Percentiles rank a stretch among this genome's conserved stretches.
Conservation (phyloP, 345 rosid genomes). For the Eucalyptus erythrocorys region DNA sequence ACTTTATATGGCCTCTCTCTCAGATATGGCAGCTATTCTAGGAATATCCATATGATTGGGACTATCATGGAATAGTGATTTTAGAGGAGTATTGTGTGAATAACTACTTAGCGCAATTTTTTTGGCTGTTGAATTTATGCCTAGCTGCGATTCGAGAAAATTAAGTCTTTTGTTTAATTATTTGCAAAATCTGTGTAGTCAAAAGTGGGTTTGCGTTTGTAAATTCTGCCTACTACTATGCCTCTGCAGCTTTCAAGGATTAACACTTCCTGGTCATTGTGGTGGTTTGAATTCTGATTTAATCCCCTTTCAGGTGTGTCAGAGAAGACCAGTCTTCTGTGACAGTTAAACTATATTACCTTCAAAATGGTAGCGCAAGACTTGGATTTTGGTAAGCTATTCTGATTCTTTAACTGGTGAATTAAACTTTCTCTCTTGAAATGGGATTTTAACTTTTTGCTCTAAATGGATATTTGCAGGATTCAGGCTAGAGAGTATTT, state of each 20-base stretch:
- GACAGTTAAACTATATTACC: conserved; percentile 71
- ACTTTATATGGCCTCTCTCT: background rate
- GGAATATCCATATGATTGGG: background rate
- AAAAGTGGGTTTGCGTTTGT: background rate
- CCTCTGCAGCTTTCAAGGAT: background rate
- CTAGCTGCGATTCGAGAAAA: background rate
- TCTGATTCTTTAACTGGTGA: background rate
- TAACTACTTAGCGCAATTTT: background rate
- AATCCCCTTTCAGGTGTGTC: conserved; percentile 54
- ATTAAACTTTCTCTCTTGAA: background rate
- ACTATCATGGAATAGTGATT: background rate
- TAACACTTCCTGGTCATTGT: background rate
- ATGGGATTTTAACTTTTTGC: background rate
- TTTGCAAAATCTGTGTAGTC: background rate
- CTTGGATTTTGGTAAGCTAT: conserved; percentile 86
- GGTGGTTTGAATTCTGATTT: background rate
- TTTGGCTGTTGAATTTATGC: background rate
- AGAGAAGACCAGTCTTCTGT: conserved; percentile 81
- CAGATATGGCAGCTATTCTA: background rate
- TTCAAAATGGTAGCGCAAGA: conserved; percentile 90
- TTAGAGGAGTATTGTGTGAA: background rate
- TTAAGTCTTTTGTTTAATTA: background rate
- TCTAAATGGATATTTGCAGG: conserved; percentile 31
- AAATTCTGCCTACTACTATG: background rate
- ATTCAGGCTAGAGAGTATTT: conserved; percentile 74